Conservation (phyloP, 2,329 filamentous ascomycete species). For the Cryphonectria parasitica region DNA sequence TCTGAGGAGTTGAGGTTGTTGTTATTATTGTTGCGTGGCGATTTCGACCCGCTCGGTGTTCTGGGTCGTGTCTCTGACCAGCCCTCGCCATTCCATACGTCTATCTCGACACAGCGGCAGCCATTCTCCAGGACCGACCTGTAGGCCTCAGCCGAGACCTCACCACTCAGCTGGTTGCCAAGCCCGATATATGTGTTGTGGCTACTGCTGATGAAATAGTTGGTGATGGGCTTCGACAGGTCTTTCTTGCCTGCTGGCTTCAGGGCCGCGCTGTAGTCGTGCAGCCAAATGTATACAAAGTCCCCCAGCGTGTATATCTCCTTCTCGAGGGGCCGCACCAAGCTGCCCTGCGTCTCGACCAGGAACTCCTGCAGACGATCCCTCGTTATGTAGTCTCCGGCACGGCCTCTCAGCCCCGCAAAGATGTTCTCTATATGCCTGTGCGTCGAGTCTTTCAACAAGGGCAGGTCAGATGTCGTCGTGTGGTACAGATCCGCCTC, state of each 20-base stretch:
- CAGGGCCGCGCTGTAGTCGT: conserved; percentile 47
- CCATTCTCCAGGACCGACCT: conserved; percentile 73
- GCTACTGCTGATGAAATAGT: conserved; percentile 93
- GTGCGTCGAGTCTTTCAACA: conserved; percentile 54
- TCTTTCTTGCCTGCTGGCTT: conserved; percentile 57
- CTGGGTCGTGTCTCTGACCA: conserved; percentile 39
- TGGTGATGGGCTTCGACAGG: conserved; percentile 71
- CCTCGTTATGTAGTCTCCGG: conserved; percentile 33
- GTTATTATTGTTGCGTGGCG: conserved; percentile 33
- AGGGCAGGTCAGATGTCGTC: conserved; percentile 37
- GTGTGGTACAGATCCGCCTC: conserved; percentile 18
- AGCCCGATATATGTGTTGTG: conserved; percentile 89
- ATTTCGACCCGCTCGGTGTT: conserved; percentile 41
- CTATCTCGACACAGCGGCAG: conserved; percentile 91
- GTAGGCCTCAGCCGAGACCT: conserved; percentile 78
- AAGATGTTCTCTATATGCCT: conserved; percentile 54
- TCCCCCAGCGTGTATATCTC: conserved; percentile 51
- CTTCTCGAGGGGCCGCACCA: conserved; percentile 39
- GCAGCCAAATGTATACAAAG: conserved; percentile 55
- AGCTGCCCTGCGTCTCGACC: conserved; percentile 52
- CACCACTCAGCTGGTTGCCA: conserved; percentile 82
- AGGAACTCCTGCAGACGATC: conserved; percentile 54
- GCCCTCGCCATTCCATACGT: conserved; percentile 81
- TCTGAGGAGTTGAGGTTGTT: not conserved
- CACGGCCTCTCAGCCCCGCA: conserved; percentile 45